These are phyloP conservation scores for Grifola frondosa DNA, from an alignment of 1,284 basidiomycete species.

Conservation along the genomic window DNA sequence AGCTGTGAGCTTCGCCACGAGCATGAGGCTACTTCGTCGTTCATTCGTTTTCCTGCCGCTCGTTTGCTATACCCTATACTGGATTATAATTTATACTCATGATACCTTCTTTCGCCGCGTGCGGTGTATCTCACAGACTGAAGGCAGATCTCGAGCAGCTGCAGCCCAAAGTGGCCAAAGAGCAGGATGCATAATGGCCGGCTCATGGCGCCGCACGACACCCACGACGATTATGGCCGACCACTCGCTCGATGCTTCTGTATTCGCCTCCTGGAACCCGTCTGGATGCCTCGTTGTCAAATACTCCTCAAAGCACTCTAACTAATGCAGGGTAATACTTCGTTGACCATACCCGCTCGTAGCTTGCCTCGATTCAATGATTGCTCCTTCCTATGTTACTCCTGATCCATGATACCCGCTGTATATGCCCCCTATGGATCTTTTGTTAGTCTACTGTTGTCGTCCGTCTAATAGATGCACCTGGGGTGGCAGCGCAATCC, in stretches of 20 bases:
- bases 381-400: slow-evolving; percentile 24
- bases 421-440: slow-evolving; percentile 19
- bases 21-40: too few species aligned
- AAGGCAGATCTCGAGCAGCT: slow-evolving; percentile 61
- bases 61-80: slow-evolving; percentile 9
- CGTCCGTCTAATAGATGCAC: slow-evolving; percentile 20
- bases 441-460: slow-evolving; percentile 22
- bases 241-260: slow-evolving; percentile 5
- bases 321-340: slow-evolving; percentile 11
- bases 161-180: slow-evolving; percentile 39
- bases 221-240: slow-evolving; percentile 13
- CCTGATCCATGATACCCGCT: slow-evolving; percentile 25
- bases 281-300: slow-evolving; percentile 13
- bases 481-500: slow-evolving; percentile 13
- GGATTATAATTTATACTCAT: slow-evolving; percentile 47
- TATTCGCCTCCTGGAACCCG: slow-evolving; percentile 16
- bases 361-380: slow-evolving; percentile 1
- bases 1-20: slow-evolving; percentile 16
- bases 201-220: slow-evolving; percentile 21
- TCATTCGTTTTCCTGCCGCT: too few species aligned
- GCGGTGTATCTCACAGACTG: slow-evolving; percentile 49
- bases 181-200: slow-evolving; percentile 23
- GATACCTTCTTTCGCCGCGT: slow-evolving; percentile 31
- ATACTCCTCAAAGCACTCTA: slow-evolving; percentile 7
- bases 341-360: slow-evolving; percentile 8